phyloP scores from a whole-genome alignment of 768 basidiomycete species.

The Naganishia vaughanmartiniae region DNA sequence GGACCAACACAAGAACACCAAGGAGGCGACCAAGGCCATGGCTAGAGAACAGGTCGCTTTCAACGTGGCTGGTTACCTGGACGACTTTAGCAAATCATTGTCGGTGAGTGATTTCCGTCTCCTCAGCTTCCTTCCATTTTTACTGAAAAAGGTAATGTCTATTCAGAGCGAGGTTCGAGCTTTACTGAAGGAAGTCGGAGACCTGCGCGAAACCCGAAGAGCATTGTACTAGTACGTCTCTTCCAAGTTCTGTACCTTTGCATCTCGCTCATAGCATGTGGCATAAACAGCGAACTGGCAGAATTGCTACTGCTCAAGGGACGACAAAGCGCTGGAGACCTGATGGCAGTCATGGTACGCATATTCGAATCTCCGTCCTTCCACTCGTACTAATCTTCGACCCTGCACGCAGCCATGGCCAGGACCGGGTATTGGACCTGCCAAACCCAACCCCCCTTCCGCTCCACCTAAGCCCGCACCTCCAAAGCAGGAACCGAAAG shows the following conservation, averaged over 20 bases:
- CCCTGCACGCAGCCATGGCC: slow-evolving; percentile 3
- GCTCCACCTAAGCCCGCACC: slow-evolving; percentile 3
- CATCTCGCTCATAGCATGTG: background rate
- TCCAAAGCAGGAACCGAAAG: slow-evolving; percentile 22
- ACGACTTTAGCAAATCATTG: slow-evolving; percentile 51
- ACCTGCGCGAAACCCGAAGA: slow-evolving; percentile 46
- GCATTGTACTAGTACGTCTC: slow-evolving; percentile 49
- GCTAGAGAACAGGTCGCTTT: slow-evolving; percentile 52
- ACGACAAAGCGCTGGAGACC: slow-evolving; percentile 46
- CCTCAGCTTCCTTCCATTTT: background rate
- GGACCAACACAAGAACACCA: slow-evolving; percentile 48
- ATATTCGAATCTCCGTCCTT: background rate
- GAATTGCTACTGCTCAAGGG: slow-evolving; percentile 51
- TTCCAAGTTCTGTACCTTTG: background rate
- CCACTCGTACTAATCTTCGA: no score
- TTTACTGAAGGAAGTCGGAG: slow-evolving; percentile 50
- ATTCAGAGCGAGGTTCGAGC: slow-evolving; percentile 47
- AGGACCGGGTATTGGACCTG: slow-evolving; percentile 10
- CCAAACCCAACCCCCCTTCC: slow-evolving; percentile 12
- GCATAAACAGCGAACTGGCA: slow-evolving; percentile 44
- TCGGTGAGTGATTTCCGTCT: slow-evolving; percentile 39
- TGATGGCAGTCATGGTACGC: slow-evolving; percentile 31
- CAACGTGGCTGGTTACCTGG: slow-evolving; percentile 51
- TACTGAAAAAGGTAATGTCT: slow-evolving; percentile 5
- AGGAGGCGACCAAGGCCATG: slow-evolving; percentile 40